These are phyloP conservation scores for Pyrus hybrid DNA, from an alignment of 331 rosid species.

Conservation along the genomic window DNA sequence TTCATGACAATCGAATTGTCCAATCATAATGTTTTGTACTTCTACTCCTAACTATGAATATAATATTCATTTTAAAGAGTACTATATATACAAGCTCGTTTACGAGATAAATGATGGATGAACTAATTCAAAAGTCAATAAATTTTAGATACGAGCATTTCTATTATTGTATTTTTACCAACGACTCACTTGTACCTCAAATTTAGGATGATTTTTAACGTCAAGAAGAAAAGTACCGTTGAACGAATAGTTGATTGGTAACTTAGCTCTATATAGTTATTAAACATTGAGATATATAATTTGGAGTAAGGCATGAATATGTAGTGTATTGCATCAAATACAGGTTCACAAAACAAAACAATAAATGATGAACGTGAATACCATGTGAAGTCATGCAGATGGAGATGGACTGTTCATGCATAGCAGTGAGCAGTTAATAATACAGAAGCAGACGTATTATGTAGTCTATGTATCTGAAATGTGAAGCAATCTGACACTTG, in stretches of 20 bases:
- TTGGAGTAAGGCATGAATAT: neutral
- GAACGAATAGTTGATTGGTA: too few species aligned
- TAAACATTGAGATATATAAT: neutral
- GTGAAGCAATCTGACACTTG: neutral
- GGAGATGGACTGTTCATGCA: neutral
- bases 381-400: slow-evolving; percentile 13
- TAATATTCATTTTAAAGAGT: neutral
- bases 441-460: neutral
- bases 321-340: neutral
- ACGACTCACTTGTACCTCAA: too few species aligned
- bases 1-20: neutral
- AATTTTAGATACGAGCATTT: too few species aligned
- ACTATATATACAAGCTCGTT: too few species aligned
- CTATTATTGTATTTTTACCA: too few species aligned
- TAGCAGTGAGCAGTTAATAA: neutral
- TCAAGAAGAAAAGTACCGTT: too few species aligned
- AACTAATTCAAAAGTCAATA: too few species aligned
- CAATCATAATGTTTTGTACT: neutral
- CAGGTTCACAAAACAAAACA: neutral
- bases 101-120: too few species aligned
- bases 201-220: too few species aligned
- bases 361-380: neutral
- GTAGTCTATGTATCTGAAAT: neutral
- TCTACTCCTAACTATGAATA: neutral
- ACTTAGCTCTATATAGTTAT: neutral